Percentiles rank a stretch among this genome's conserved stretches.
These are phyloP conservation scores for Penicillium sp. DNA, from an alignment of 2,329 filamentous ascomycete genomes.

Conservation along the genomic window DNA sequence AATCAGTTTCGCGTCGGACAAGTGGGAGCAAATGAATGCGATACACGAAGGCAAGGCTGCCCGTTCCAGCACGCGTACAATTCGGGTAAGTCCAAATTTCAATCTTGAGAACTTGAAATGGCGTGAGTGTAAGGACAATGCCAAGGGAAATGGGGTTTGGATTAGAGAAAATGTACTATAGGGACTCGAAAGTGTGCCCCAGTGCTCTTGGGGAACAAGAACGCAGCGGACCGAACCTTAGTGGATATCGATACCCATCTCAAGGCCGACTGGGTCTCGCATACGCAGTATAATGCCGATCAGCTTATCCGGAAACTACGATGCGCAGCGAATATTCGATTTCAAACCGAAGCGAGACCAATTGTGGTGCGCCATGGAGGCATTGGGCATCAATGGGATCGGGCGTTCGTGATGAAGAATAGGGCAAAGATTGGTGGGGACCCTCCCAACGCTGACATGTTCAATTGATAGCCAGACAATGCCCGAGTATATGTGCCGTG, in stretches of 20 bases:
- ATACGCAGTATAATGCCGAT: constrained; percentile 11
- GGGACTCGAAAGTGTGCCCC: not conserved
- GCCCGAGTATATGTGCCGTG: not conserved
- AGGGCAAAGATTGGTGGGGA: constrained; percentile 13
- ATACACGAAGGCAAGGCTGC: constrained; percentile 33
- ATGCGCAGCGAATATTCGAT: constrained; percentile 21
- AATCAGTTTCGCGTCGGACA: constrained; percentile 19
- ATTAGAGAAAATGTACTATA: constrained; percentile 14
- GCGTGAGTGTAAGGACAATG: constrained; percentile 1
- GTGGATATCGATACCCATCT: constrained; percentile 24
- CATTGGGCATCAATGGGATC: constrained; percentile 28
- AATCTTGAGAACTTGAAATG: constrained; percentile 14
- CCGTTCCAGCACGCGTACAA: constrained; percentile 29
- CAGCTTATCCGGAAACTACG: constrained; percentile 9
- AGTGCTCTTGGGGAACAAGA: constrained; percentile 4
- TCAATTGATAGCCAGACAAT: constrained; percentile 17
- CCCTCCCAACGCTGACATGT: constrained; percentile 23
- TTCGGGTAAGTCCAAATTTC: constrained; percentile 27
- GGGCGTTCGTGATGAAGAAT: constrained; percentile 16
- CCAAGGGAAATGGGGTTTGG: not conserved
- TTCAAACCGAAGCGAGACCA: constrained; percentile 21
- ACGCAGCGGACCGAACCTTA: constrained; percentile 25
- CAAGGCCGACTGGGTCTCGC: constrained; percentile 15
- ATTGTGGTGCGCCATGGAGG: constrained; percentile 20
- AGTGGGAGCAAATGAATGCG: constrained; percentile 32